Evolutionary conservation across 768 basidiomycete species (phyloP).

Genomic region (Favolaschia claudopus): DNA sequence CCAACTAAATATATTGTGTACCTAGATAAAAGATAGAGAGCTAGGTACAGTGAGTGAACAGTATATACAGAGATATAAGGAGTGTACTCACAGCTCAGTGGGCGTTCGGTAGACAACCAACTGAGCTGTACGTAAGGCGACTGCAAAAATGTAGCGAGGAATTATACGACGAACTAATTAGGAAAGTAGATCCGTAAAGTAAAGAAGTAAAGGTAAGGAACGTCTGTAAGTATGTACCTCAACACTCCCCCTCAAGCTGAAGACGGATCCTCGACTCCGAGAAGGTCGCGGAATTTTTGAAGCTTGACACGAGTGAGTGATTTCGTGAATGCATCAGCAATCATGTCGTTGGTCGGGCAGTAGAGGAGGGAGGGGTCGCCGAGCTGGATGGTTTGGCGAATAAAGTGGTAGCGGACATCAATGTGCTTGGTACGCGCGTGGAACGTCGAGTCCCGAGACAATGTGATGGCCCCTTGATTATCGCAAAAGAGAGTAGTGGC

Average conservation of each 20-base stretch:
- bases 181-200: too few relatives aligned
- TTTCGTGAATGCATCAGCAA: constrained; percentile 43
- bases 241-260: constrained; percentile 17
- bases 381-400: constrained; percentile 34
- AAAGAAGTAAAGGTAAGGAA: too few relatives aligned
- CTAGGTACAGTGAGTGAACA: constrained; percentile 1
- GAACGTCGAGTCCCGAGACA: constrained; percentile 34
- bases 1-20: not conserved
- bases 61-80: not conserved
- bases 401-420: constrained; percentile 44
- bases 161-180: too few relatives aligned
- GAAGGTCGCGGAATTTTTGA: not conserved
- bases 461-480: constrained; percentile 31
- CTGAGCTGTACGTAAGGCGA: too few relatives aligned
- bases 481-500: constrained; percentile 26
- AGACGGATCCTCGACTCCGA: not conserved
- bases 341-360: constrained; percentile 34
- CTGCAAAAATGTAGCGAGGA: too few relatives aligned
- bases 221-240: too few relatives aligned
- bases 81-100: constrained; percentile 4
- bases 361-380: constrained; percentile 21
- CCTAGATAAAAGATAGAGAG: not conserved
- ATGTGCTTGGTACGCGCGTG: constrained; percentile 47
- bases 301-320: constrained; percentile 12
- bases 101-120: not conserved